These are phyloP conservation scores for Lepidium aucheri DNA, from an alignment of 345 rosid species.

Conservation along the genomic window DNA sequence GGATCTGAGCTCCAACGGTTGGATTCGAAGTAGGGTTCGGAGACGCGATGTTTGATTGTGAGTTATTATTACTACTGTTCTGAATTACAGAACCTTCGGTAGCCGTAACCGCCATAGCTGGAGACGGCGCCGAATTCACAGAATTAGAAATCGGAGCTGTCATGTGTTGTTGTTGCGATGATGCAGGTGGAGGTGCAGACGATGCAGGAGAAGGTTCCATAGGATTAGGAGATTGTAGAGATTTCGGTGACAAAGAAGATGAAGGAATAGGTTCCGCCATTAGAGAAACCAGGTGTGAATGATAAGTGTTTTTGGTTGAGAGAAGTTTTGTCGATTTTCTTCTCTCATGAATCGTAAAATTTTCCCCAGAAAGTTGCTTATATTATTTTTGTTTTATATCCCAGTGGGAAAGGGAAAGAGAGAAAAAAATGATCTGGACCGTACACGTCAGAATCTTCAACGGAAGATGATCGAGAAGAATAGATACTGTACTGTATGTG, in stretches of 20 bases:
- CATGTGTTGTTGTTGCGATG: constrained; percentile 23
- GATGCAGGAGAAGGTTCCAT: constrained; percentile 36
- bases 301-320: neutral
- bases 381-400: neutral
- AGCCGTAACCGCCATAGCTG: constrained; percentile 5
- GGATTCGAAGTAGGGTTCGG: constrained; percentile 20
- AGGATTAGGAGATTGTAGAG: constrained; percentile 33
- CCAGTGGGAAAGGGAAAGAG: neutral
- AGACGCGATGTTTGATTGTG: constrained; percentile 8
- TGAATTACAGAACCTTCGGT: constrained; percentile 26
- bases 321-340: constrained; percentile 10
- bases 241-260: constrained; percentile 32
- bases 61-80: constrained; percentile 14
- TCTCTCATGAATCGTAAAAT: neutral
- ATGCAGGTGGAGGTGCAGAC: constrained; percentile 13
- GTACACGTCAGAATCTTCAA: constrained; percentile 22
- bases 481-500: neutral
- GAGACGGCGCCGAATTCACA: constrained; percentile 8
- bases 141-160: constrained; percentile 28
- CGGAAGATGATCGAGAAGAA: constrained; percentile 1
- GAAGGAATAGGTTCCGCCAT: constrained; percentile 42
- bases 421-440: constrained; percentile 7
- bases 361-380: neutral
- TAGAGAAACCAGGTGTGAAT: neutral
- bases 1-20: constrained; percentile 32